Conservation (phyloP, 2,329 filamentous ascomycete genomes). For the Xylaria sp. region DNA sequence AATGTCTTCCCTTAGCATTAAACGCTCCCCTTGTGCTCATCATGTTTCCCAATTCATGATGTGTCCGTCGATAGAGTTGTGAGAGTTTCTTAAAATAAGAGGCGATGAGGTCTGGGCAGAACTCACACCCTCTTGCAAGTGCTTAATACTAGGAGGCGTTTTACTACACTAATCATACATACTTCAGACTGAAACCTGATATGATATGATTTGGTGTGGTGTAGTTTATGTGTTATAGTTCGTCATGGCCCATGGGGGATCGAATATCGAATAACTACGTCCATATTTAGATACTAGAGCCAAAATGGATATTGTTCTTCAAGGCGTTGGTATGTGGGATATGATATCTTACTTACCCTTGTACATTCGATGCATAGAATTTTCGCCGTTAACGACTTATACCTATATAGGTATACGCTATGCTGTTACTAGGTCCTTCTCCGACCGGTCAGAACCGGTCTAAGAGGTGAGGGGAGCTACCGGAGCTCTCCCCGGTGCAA, state of each 20-base stretch:
- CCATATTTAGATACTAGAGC: background rate
- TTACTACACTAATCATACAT: background rate
- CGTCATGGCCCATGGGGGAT: background rate
- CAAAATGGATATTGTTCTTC: background rate
- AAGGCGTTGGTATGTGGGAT: too few species aligned
- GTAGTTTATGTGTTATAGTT: background rate
- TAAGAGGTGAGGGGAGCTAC: conserved; percentile 7
- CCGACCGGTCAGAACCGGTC: background rate
- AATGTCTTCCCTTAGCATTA: background rate
- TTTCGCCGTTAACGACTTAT: conserved; percentile 6
- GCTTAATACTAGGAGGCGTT: background rate
- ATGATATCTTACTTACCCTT: too few species aligned
- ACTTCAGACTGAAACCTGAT: background rate
- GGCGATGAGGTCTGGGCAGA: background rate
- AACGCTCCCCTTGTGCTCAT: background rate
- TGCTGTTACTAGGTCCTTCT: conserved; percentile 6
- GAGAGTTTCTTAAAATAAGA: background rate
- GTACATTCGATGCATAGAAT: conserved; percentile 7
- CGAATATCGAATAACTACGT: background rate
- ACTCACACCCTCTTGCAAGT: background rate
- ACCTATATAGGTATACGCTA: background rate
- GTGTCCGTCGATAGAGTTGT: background rate
- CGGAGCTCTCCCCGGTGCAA: conserved; percentile 19
- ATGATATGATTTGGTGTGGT: too few species aligned
- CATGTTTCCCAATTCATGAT: background rate